Evolutionary conservation across 306 rosid species (phyloP).

Genomic region (Sindora glabra): DNA sequence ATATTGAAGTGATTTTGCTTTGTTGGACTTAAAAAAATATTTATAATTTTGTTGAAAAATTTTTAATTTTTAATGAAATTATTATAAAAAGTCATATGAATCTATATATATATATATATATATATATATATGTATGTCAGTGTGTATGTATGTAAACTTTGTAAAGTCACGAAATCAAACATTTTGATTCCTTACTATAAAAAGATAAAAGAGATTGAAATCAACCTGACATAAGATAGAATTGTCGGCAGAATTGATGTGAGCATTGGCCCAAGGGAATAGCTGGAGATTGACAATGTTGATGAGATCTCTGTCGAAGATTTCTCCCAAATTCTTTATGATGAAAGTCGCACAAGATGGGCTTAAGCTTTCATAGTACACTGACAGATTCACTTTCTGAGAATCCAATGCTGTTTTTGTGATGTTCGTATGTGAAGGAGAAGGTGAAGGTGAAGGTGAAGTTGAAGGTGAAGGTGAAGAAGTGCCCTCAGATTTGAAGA

Average conservation of each 20-base stretch:
- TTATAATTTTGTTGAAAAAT: not conserved
- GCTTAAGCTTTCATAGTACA: constrained; percentile 41
- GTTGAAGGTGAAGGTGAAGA: constrained; percentile 9
- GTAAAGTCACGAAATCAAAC: no score
- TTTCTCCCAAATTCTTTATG: constrained; percentile 20
- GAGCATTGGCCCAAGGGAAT: constrained; percentile 47
- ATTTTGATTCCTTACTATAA: no score
- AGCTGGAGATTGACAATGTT: constrained; percentile 43
- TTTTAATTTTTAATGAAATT: not conserved
- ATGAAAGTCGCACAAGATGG: constrained; percentile 34
- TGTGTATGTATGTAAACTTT: not conserved
- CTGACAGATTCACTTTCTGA: constrained; percentile 44
- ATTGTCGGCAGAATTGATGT: constrained; percentile 15
- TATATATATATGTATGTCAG: no score
- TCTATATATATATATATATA: no score
- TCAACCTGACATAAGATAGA: constrained; percentile 48
- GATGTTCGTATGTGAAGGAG: not conserved
- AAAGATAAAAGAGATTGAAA: not conserved
- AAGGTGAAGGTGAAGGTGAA: no score
- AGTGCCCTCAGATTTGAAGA: constrained; percentile 16
- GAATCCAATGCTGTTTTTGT: not conserved
- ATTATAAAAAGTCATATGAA: no score
- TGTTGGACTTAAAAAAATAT: no score
- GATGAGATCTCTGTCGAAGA: constrained; percentile 33
- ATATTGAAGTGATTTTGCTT: no score